Evolutionary conservation across 1,139 yeast genomes (phyloP).

Genomic region (Geotrichum macrosporum): DNA sequence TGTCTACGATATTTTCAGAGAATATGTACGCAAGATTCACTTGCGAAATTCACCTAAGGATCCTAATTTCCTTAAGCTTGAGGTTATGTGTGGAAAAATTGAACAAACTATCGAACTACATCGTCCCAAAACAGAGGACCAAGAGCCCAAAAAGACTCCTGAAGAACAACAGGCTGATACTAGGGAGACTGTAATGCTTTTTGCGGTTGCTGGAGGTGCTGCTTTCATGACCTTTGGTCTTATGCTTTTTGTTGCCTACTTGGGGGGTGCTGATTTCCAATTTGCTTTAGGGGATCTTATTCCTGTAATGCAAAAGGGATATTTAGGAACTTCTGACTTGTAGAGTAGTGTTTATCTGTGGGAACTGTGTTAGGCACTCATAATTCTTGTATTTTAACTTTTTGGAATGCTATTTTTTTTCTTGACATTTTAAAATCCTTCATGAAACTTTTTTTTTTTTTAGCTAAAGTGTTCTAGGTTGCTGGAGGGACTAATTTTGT

Average conservation of each 20-base stretch:
- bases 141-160: conserved; percentile 13
- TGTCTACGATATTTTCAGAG: conserved; percentile 68
- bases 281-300: conserved; percentile 14
- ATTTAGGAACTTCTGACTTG: conserved; percentile 16
- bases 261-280: conserved; percentile 30
- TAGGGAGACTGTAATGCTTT: conserved; percentile 24
- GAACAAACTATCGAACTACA: conserved; percentile 72
- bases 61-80: conserved; percentile 81
- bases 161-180: conserved; percentile 21
- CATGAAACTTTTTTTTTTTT: too few species aligned
- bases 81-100: conserved; percentile 79
- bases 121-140: conserved; percentile 26
- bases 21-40: conserved; percentile 71
- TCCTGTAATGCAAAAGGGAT: conserved; percentile 16
- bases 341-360: too few species aligned
- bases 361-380: too few species aligned
- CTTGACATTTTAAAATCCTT: too few species aligned
- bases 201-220: conserved; percentile 26
- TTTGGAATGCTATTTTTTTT: too few species aligned
- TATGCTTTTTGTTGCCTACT: conserved; percentile 31
- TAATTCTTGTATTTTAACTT: too few species aligned
- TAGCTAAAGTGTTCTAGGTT: too few species aligned
- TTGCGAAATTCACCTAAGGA: conserved; percentile 73
- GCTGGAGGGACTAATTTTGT: conserved; percentile 41
- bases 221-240: conserved; percentile 27